Percentiles rank a stretch among this genome's conserved stretches.
These are phyloP conservation scores for Plenodomus lindquistii DNA, from an alignment of 2,329 filamentous ascomycete genomes.

Conservation along the genomic window DNA sequence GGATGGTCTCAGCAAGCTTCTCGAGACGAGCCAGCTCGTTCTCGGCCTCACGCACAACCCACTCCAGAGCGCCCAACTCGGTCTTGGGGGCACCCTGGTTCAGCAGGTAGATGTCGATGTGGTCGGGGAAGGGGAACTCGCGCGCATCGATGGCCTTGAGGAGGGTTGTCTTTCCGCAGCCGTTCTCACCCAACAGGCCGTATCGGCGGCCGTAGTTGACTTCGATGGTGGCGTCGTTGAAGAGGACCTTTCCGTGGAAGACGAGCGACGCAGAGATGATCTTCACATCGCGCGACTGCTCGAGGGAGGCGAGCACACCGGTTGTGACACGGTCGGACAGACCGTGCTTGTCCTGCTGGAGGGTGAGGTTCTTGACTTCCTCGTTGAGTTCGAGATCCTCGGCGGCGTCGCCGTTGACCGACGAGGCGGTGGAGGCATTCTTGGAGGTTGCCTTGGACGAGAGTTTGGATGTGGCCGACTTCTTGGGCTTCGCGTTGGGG, in stretches of 20 bases:
- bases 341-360: constrained; percentile 95
- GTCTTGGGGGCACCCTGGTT: constrained; percentile 94
- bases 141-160: constrained; percentile 91
- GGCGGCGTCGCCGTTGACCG: constrained; percentile 72
- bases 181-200: constrained; percentile 96
- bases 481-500: constrained; percentile 70
- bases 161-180: constrained; percentile 97
- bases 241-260: constrained; percentile 96
- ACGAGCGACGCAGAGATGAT: constrained; percentile 91
- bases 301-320: constrained; percentile 86
- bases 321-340: constrained; percentile 98
- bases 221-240: constrained; percentile 92
- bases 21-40: constrained; percentile 90
- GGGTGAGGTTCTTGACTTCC: constrained; percentile 84
- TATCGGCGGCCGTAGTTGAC: constrained; percentile 91
- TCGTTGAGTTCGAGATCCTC: constrained; percentile 66
- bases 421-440: constrained; percentile 64
- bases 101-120: constrained; percentile 96
- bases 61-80: constrained; percentile 89
- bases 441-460: constrained; percentile 71
- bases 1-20: constrained; percentile 81
- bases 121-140: constrained; percentile 94
- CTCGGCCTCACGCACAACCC: constrained; percentile 95
- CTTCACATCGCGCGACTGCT: constrained; percentile 91
- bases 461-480: constrained; percentile 73